Base-by-base conservation (phyloP, 257 asterid species). In the Solanum microdontum region DNA sequence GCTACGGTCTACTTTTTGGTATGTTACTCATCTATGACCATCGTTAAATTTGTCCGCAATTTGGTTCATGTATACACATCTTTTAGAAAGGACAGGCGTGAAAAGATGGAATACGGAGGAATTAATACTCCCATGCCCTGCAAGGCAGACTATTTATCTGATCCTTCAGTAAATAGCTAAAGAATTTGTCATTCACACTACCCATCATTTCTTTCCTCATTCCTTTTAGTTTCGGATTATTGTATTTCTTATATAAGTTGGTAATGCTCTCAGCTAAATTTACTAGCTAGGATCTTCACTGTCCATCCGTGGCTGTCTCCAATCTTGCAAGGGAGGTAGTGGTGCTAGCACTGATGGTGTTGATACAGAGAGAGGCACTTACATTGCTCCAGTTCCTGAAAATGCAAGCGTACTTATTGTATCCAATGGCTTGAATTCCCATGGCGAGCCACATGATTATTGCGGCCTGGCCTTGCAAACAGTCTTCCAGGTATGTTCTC, bases 1-100 rank as follows among this genome's bases (percentile, higher is more conserved):
- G 96, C 93, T 88, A 93, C 95, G 21, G 7, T 95, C 89, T 95
- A 93, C 88, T 97, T 97, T 91, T 97, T 93, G 98, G 98, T 97
- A 95, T 79, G 95, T 85, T 72, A 86, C 88, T 87, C 87, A 87
- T 87, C 51, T 70, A 62, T 80, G 86, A 33, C 83, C 83, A 82
- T 92, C 85, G 1, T 73, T 73, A 33, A 73, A 33, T 17, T 10
- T 30, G 40, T 70, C 76, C 76, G 2, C 37, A 28, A 34, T 30
- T 15, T 68, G 21, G 76, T 69, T 69, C 15, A 72, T 72, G 43
- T 8, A 72, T 72, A 19, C 79, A 72, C 26, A 72, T 72, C 21
- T 72, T 72, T 10, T 24, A 74, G 82, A 74, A 74, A 34, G 17
- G 30, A 74, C 19, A 74, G 19, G 66, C 11, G 3, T 24, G 82